Percentiles rank a stretch among this genome's conserved stretches.
These are phyloP conservation scores for Penicillium sp. DNA, from an alignment of 2,329 filamentous ascomycete genomes.

Conservation along the genomic window DNA sequence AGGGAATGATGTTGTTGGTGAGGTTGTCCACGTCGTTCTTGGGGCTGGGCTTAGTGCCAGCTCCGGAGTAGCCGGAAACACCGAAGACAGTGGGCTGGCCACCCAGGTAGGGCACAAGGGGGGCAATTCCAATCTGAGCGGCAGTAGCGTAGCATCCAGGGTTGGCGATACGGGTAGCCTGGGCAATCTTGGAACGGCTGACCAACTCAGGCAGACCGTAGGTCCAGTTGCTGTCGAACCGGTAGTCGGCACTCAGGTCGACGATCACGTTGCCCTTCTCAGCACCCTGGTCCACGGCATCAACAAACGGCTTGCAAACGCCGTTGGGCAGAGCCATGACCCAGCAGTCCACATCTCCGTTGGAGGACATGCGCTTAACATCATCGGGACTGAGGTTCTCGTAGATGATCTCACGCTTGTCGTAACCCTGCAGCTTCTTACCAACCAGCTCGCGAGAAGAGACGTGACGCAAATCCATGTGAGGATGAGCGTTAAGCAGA, in stretches of 20 bases:
- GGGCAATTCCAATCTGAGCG: slow-evolving; percentile 79
- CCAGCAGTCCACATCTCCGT: slow-evolving; percentile 85
- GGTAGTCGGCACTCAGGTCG: slow-evolving; percentile 92
- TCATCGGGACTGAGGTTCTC: slow-evolving; percentile 84
- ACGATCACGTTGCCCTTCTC: slow-evolving; percentile 67
- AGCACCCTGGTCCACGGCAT: slow-evolving; percentile 68
- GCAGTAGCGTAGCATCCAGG: slow-evolving; percentile 94
- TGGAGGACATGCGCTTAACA: slow-evolving; percentile 71
- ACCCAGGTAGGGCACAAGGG: slow-evolving; percentile 66
- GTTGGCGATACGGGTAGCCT: slow-evolving; percentile 75
- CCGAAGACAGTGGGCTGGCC: slow-evolving; percentile 78
- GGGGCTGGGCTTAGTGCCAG: slow-evolving; percentile 83
- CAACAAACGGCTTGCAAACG: slow-evolving; percentile 86
- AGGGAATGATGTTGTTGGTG: slow-evolving; percentile 79
- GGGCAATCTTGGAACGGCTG: slow-evolving; percentile 64
- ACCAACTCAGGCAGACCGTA: slow-evolving; percentile 85
- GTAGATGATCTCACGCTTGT: slow-evolving; percentile 83
- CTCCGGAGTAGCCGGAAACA: slow-evolving; percentile 87
- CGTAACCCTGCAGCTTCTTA: slow-evolving; percentile 78
- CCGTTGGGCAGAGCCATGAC: slow-evolving; percentile 95
- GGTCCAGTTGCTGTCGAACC: slow-evolving; percentile 76
- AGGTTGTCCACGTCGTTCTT: slow-evolving; percentile 86
- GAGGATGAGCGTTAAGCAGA: slow-evolving; percentile 76
- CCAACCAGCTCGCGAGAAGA: slow-evolving; percentile 87
- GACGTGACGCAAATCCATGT: slow-evolving; percentile 82